Percentiles rank a stretch among this genome's conserved stretches.
Evolutionary conservation across 306 rosid genomes (phyloP).

Genomic region (Citrullus colocynthis): DNA sequence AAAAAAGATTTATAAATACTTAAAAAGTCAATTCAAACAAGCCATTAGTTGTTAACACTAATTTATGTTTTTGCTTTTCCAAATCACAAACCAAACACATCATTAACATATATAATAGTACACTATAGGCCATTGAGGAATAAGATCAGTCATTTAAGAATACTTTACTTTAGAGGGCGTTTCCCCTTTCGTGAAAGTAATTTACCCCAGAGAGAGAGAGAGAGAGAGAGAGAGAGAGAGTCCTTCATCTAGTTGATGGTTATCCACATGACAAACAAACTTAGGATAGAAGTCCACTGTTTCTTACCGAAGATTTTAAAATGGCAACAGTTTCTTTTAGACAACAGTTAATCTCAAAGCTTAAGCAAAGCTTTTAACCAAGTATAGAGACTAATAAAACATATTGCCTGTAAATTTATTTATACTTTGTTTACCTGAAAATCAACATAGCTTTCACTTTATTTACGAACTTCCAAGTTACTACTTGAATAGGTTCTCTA

Average conservation of each 20-base stretch:
- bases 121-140: too few species aligned
- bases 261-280: background rate
- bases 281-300: background rate
- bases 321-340: background rate
- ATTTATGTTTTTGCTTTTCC: too few species aligned
- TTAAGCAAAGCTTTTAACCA: background rate
- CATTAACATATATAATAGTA: too few species aligned
- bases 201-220: background rate
- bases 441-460: background rate
- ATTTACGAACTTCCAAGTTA: conserved; percentile 2
- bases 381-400: background rate
- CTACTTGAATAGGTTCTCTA: conserved; percentile 58
- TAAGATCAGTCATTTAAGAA: too few species aligned
- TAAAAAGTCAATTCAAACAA: too few species aligned
- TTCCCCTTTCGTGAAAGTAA: too few species aligned
- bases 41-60: too few species aligned
- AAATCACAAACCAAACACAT: too few species aligned
- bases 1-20: too few species aligned
- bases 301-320: background rate
- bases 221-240: background rate
- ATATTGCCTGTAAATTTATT: background rate
- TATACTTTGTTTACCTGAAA: background rate
- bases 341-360: background rate
- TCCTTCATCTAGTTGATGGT: background rate
- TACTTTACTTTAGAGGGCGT: too few species aligned